phyloP scores from a whole-genome alignment of 1,284 basidiomycete genomes.

The Lentinula novae-zelandiae region DNA sequence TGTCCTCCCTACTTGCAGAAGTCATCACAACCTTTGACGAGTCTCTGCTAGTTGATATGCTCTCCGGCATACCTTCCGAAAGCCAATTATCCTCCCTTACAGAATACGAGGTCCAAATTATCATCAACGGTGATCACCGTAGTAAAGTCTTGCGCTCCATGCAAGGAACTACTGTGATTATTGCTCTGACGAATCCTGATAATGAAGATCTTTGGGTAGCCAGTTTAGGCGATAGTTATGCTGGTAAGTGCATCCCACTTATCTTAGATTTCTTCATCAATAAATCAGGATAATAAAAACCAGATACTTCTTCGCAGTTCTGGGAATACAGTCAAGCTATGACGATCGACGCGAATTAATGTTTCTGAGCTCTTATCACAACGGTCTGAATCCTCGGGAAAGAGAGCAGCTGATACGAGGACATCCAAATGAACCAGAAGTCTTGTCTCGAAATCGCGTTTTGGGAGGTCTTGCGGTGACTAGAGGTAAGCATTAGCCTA shows the following conservation, averaged over 20 bases:
- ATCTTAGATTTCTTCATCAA: too few species aligned
- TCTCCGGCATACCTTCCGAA: conserved; percentile 25
- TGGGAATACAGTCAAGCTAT: too few species aligned
- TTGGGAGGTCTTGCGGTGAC: conserved; percentile 32
- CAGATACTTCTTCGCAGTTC: too few species aligned
- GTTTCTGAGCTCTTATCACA: conserved; percentile 29
- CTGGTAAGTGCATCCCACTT: conserved; percentile 21
- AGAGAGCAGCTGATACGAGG: conserved; percentile 24
- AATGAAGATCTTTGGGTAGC: conserved; percentile 32
- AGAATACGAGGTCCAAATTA: conserved; percentile 32
- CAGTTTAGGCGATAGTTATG: conserved; percentile 34
- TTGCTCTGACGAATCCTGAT: conserved; percentile 28
- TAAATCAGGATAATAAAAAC: too few species aligned
- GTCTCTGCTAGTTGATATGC: conserved; percentile 27
- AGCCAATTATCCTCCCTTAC: conserved; percentile 23
- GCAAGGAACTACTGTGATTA: conserved; percentile 32
- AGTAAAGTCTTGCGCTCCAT: conserved; percentile 28
- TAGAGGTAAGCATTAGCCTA: conserved; percentile 8
- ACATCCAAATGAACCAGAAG: conserved; percentile 31
- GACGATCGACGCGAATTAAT: conserved; percentile 20
- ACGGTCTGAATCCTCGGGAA: conserved; percentile 26
- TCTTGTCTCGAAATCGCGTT: conserved; percentile 24
- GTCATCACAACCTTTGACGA: conserved; percentile 34
- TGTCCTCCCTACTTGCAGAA: conserved; percentile 28
- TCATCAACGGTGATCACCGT: conserved; percentile 22